Evolutionary conservation across 208 protist genomes (phyloP).

Genomic region (Tritrichomonas musculus): DNA sequence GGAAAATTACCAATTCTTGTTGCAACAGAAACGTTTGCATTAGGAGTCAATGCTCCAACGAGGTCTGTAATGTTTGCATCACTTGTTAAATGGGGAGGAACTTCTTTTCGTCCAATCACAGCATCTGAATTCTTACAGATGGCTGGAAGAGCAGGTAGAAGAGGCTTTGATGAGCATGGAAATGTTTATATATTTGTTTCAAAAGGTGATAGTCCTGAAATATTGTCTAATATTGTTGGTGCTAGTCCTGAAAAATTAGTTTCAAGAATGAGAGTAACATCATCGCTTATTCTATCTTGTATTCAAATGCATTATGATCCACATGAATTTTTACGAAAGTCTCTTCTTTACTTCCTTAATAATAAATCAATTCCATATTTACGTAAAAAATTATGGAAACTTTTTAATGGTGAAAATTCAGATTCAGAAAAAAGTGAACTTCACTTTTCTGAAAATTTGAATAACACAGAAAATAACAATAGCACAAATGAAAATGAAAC

Average conservation of each 20-base stretch:
- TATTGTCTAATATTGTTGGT: background rate
- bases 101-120: background rate
- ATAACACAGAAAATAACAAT: no score
- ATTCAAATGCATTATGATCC: background rate
- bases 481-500: background rate
- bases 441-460: no score
- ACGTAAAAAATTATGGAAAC: background rate
- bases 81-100: slow-evolving; percentile 14
- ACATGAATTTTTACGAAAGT: background rate
- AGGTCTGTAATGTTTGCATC: slow-evolving; percentile 66
- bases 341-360: background rate
- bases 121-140: slow-evolving; percentile 19
- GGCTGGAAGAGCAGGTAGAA: background rate
- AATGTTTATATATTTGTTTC: background rate
- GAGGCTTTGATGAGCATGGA: background rate
- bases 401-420: background rate
- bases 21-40: slow-evolving; percentile 78
- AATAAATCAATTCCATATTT: background rate
- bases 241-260: background rate
- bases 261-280: background rate
- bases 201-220: background rate
- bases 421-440: no score
- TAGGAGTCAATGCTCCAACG: slow-evolving; percentile 80
- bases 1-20: slow-evolving; percentile 69
- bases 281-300: background rate